Conservation (phyloP, 169 alveolate genomes). For the Plasmodium yoelii region DNA sequence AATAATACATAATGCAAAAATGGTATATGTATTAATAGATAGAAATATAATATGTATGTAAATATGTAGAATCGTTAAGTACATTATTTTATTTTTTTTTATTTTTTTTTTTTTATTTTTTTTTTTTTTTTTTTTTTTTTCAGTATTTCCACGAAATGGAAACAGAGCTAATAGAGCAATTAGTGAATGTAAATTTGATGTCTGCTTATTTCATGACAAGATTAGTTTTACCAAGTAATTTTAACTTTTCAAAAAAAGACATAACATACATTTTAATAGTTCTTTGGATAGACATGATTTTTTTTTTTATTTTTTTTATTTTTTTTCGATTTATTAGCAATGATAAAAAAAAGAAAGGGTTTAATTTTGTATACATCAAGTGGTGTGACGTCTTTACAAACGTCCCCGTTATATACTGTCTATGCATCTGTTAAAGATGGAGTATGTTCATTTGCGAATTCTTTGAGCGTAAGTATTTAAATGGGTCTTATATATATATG, state of each 20-base stretch:
- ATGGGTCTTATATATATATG: not conserved
- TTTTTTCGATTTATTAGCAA: slow-evolving; percentile 3
- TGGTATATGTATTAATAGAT: not conserved
- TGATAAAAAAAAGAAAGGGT: slow-evolving; percentile 75
- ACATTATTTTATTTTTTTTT: not conserved
- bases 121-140: not conserved
- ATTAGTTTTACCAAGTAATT: slow-evolving; percentile 69
- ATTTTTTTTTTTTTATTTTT: not conserved
- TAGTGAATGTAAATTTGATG: slow-evolving; percentile 79
- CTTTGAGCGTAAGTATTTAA: slow-evolving; percentile 36
- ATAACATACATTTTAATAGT: not conserved
- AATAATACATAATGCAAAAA: not conserved
- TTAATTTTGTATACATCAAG: slow-evolving; percentile 79
- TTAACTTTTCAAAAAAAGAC: not conserved
- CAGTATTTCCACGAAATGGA: slow-evolving; percentile 79
- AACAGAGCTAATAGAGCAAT: slow-evolving; percentile 75
- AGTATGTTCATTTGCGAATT: slow-evolving; percentile 71
- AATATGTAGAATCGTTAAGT: too few relatives aligned
- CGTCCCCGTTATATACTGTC: slow-evolving; percentile 79
- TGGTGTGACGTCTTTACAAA: slow-evolving; percentile 76
- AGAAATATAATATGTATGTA: not conserved
- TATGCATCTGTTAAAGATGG: slow-evolving; percentile 81
- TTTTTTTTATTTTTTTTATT: slow-evolving; percentile 2
- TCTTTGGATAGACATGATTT: not conserved
- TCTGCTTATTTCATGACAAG: slow-evolving; percentile 78